A percentile compares a stretch with the other conserved stretches of the same genome.
Conservation (phyloP, 345 rosid genomes). For the Mangifera indica region DNA sequence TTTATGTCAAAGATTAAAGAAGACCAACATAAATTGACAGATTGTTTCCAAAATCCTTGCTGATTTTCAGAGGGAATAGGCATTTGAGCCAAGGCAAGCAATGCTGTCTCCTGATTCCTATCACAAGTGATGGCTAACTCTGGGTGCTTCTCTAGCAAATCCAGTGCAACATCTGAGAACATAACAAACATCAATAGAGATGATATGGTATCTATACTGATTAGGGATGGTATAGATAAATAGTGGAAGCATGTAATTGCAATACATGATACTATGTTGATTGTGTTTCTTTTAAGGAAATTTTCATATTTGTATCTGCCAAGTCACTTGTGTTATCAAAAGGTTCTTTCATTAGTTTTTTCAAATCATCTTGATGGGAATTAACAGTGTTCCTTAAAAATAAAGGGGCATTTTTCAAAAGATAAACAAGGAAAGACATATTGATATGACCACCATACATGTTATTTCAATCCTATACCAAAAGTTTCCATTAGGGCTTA, state of each 20-base stretch:
- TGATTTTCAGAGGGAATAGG: neutral
- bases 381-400: neutral
- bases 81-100: constrained; percentile 25
- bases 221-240: no score
- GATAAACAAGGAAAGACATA: neutral
- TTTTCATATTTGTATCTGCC: neutral
- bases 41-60: neutral
- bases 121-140: neutral
- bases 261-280: neutral
- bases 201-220: neutral
- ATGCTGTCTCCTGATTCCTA: constrained; percentile 12
- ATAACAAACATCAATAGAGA: neutral
- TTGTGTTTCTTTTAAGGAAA: neutral
- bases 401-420: neutral
- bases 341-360: neutral
- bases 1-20: neutral
- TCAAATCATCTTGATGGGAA: neutral
- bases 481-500: no score
- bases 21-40: neutral
- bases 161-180: constrained; percentile 14
- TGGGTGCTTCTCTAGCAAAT: neutral
- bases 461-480: neutral
- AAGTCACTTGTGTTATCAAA: neutral
- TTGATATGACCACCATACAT: neutral
- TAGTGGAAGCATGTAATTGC: neutral